Conservation (phyloP, 2,329 filamentous ascomycete species). For the Nannizziopsis barbatae region DNA sequence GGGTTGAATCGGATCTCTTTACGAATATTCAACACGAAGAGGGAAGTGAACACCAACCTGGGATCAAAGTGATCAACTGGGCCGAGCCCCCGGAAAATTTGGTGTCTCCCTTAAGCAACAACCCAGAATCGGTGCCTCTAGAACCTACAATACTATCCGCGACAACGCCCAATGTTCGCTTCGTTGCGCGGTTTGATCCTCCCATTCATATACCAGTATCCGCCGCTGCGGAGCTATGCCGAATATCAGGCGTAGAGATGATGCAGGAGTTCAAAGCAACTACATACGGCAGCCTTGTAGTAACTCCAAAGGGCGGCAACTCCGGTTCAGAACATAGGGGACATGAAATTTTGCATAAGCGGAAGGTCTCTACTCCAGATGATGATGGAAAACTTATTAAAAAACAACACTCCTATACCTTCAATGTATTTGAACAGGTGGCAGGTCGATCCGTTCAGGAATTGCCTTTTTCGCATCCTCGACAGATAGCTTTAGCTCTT, state of each 20-base stretch:
- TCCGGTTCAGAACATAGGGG: constrained; percentile 22
- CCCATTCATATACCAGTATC: constrained; percentile 34
- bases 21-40: constrained; percentile 21
- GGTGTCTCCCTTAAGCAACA: constrained; percentile 22
- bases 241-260: constrained; percentile 31
- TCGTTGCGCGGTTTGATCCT: constrained; percentile 35
- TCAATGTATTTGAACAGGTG: constrained; percentile 34
- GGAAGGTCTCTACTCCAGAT: constrained; percentile 26
- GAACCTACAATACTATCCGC: constrained; percentile 29
- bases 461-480: constrained; percentile 36
- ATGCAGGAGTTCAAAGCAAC: constrained; percentile 31
- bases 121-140: constrained; percentile 28
- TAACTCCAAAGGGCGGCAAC: constrained; percentile 20
- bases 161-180: constrained; percentile 34
- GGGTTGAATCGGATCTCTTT: constrained; percentile 31
- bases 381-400: constrained; percentile 21
- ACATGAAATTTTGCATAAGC: constrained; percentile 22
- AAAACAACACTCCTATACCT: constrained; percentile 34
- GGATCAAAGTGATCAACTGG: constrained; percentile 28
- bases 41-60: constrained; percentile 19
- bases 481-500: constrained; percentile 35
- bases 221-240: constrained; percentile 32
- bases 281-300: constrained; percentile 31
- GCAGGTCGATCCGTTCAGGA: constrained; percentile 32
- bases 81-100: constrained; percentile 30